These are phyloP conservation scores for Lactarius trivialis DNA, from an alignment of 768 basidiomycete species.

Conservation along the genomic window DNA sequence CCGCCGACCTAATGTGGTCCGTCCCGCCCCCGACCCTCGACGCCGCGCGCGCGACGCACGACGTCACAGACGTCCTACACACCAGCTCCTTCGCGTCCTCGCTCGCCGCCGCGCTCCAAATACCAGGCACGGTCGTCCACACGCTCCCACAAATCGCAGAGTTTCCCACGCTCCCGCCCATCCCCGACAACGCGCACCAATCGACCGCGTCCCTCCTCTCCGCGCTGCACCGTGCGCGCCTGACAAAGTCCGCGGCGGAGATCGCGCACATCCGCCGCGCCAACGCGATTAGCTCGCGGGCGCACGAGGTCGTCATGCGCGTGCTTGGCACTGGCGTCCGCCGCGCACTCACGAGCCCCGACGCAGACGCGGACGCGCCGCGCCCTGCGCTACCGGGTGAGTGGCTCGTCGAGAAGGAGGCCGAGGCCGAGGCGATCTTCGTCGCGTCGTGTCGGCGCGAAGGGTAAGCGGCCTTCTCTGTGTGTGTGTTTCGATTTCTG, in stretches of 20 bases:
- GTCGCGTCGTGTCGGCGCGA: constrained; percentile 83
- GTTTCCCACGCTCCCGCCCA: constrained; percentile 44
- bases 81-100: constrained; percentile 39
- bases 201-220: constrained; percentile 61
- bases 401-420: constrained; percentile 89
- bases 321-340: constrained; percentile 73
- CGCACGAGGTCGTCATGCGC: constrained; percentile 90
- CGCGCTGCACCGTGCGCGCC: constrained; percentile 74
- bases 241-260: constrained; percentile 72
- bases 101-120: constrained; percentile 38
- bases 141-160: constrained; percentile 51
- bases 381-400: constrained; percentile 60
- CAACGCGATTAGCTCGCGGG: constrained; percentile 79
- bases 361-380: constrained; percentile 32
- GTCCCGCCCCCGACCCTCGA: constrained; percentile 69
- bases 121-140: constrained; percentile 47
- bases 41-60: constrained; percentile 47
- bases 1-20: constrained; percentile 82
- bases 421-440: constrained; percentile 91
- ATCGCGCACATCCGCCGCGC: constrained; percentile 71
- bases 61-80: constrained; percentile 56
- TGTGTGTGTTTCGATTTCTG: neutral
- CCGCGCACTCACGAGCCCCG: constrained; percentile 16
- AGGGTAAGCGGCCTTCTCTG: constrained; percentile 46
- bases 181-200: constrained; percentile 32